Evolutionary conservation across 768 basidiomycete genomes (phyloP), one percentile per base, ranked within the genome.

Genomic region (Mycena belliarum): DNA sequence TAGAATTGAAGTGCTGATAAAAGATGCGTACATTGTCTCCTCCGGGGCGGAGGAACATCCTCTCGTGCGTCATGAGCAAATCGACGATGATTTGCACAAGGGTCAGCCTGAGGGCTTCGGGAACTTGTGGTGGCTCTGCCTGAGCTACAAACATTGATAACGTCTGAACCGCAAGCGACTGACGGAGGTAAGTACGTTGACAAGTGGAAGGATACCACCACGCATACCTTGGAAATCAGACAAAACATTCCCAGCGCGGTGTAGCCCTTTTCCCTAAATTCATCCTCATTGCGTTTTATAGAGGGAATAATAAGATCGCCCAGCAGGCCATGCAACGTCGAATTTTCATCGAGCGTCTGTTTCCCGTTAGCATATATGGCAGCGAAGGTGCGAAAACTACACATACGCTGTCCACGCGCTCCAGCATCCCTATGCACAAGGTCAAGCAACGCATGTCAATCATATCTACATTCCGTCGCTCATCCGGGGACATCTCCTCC

Each of bases 21-120:
- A 46, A 46, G 29, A 25, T 26, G 49, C 65, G 46, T 49, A 72
- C 72, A 51, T 68, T 66, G 9, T 59, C 63, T 12, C 45, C 61
- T 38, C 70, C 71, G n/a, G 69, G 70, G 4, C 72, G 75, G 26
- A 86, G 69, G 70, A 90, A 79, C 46, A 80, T 81, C 42, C 75
- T 69, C 55, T 91, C 88, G 60, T 96, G 88, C 0, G 91, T 84
- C 85, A 94, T 94, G 50, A 95, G 73, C 35, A 93, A 78, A 70
- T 97, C 95, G 65, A 96, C 93, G 5, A 94, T 70, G 53, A 89
- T 82, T 65, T 93, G 85, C n/a, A 93, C 72, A n/a, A 91, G 79
- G 45, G 80, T 82, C 12, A 85, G 72, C 72, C 84, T 88, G 63
- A 94, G 78, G 1, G 78, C 75, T 33, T 87, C 86, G 0, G 89